phyloP scores from a whole-genome alignment of 495 filamentous ascomycete species.

The Tetracladium setigerum region DNA sequence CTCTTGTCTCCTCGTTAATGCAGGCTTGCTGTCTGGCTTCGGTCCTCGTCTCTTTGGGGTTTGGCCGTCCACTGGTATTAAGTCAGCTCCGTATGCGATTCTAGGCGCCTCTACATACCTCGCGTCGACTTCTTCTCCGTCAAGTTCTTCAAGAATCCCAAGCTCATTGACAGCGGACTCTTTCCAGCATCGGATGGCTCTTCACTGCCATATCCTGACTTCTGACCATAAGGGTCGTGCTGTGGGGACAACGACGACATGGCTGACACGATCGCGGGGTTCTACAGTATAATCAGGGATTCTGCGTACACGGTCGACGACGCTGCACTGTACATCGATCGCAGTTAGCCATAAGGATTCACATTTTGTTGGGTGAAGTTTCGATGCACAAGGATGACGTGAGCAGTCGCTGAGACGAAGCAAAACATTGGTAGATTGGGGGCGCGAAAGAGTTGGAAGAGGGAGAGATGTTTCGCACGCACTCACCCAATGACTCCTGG shows the following conservation, averaged over 20 bases:
- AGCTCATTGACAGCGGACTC: slow-evolving; percentile 45
- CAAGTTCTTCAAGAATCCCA: slow-evolving; percentile 50
- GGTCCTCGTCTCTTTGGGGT: slow-evolving; percentile 84
- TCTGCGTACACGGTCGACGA: neutral
- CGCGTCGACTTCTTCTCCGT: slow-evolving; percentile 55
- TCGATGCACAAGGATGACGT: too few relatives aligned
- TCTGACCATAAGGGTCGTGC: slow-evolving; percentile 21
- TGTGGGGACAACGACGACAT: slow-evolving; percentile 19
- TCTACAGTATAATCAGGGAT: neutral
- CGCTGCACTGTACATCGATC: too few relatives aligned
- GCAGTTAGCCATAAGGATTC: too few relatives aligned
- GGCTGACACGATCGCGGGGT: neutral
- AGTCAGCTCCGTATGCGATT: slow-evolving; percentile 6
- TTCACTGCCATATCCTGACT: slow-evolving; percentile 15
- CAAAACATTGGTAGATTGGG: too few relatives aligned
- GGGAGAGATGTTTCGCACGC: too few relatives aligned
- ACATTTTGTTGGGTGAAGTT: too few relatives aligned
- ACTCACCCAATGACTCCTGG: too few relatives aligned
- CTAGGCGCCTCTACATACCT: slow-evolving; percentile 27
- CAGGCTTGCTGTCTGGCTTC: slow-evolving; percentile 94
- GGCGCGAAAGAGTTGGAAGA: too few relatives aligned
- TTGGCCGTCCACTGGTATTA: slow-evolving; percentile 59
- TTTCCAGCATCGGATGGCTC: slow-evolving; percentile 33
- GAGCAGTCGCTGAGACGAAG: too few relatives aligned
- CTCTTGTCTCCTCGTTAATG: slow-evolving; percentile 87